Evolutionary conservation across 768 basidiomycete genomes (phyloP), one percentile per base, ranked within the genome.

Genomic region (Lactifluus pinguis): DNA sequence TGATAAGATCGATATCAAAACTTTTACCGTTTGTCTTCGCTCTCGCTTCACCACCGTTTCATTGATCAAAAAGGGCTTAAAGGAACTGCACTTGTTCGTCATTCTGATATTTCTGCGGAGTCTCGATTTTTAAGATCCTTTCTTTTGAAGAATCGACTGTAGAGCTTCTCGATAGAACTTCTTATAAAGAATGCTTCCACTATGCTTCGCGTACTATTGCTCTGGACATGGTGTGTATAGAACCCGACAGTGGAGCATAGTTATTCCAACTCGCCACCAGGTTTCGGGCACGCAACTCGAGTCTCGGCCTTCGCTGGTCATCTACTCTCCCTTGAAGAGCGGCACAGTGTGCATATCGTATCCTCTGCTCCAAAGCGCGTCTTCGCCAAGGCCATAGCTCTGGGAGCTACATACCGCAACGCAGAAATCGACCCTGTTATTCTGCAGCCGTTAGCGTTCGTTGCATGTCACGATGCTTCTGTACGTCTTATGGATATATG

Each of bases 201-300:
- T 73, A 17, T 61, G 62, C n/a, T 76, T 86, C 55, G 86, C 82
- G 0, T 89, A 86, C 69, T 89, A 88, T 69, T 87, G 86, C 68
- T 86, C 85, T 36, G 87, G 87, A 13, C 87, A 89, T 68, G 87
- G 86, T 85, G 55, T 38, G 41, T 55, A 30, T 49, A 11, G 32
- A 13, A 36, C 32, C 19, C 44, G 15, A 52, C 45, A 6, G 13
- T 48, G n/a, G 14, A 6, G 30, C 2, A 39, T 41, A 14, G 34
- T 15, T n/a, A 21, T 25, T 21, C 52, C 25, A n/a, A 64, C 34
- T 6, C 3, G 32, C 11, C 14, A 13, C 13, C 42, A 87, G 85
- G 86, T n/a, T 89, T 86, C 58, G 86, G 88, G n/a, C 89, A 91
- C 68, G 89, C 88, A 9, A 92, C 89, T 3, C 82, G 89, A 41